Percentiles rank a stretch among this genome's conserved stretches.
phyloP scores from a whole-genome alignment of 305 asterid genomes.

The Fraxinus baroniana region DNA sequence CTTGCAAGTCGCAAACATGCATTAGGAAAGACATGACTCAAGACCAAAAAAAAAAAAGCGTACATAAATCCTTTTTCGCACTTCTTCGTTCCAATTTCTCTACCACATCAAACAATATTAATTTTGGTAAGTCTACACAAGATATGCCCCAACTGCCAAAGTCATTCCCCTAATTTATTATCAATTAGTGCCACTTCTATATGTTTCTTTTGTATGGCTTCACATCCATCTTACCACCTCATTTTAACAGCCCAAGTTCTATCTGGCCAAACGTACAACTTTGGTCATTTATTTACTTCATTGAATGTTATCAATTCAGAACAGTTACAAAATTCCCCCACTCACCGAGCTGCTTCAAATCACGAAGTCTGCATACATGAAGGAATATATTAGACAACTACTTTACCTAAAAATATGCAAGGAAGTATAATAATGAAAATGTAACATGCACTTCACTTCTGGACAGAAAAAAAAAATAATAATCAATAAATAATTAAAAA shows the following conservation, averaged over 20 bases:
- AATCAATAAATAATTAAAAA: neutral
- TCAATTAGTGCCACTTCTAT: neutral
- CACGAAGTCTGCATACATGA: constrained; percentile 69
- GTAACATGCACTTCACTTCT: neutral
- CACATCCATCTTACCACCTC: neutral
- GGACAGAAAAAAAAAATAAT: neutral
- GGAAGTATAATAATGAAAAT: constrained; percentile 13
- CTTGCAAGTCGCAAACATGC: constrained; percentile 14
- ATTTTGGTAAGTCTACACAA: neutral
- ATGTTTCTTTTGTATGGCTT: neutral
- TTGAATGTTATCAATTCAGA: neutral
- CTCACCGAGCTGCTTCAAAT: constrained; percentile 94
- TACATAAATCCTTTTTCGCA: neutral
- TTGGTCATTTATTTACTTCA: neutral
- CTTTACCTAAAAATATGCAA: constrained; percentile 5
- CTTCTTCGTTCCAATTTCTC: neutral
- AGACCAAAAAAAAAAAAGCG: neutral
- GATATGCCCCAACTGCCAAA: neutral
- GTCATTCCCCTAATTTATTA: neutral
- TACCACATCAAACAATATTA: neutral
- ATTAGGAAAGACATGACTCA: neutral
- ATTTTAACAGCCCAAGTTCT: neutral
- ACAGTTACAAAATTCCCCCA: constrained; percentile 14
- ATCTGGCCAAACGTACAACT: neutral
- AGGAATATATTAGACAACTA: constrained; percentile 15